Conservation (phyloP, 31 red algal genomes). For the Porphyra umbilicalis region DNA sequence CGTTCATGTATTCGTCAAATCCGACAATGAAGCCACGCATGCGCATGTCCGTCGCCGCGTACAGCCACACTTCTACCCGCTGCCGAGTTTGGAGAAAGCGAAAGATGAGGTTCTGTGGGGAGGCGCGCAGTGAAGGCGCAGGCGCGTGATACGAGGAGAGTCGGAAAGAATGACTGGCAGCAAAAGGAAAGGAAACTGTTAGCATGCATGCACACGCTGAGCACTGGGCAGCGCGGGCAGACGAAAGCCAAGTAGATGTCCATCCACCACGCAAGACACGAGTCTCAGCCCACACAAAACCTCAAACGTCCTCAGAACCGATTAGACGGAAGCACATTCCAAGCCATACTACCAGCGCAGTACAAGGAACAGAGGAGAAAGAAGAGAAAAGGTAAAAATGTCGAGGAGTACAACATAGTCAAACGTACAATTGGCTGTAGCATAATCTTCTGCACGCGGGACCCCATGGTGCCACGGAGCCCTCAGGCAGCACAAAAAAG, state of each 20-base stretch:
- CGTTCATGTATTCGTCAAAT: constrained; percentile 98
- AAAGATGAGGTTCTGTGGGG: constrained; percentile 55
- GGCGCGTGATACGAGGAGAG: background rate
- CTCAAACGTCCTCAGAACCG: background rate
- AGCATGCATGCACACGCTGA: background rate
- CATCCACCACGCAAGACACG: no score
- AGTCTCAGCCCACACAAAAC: no score
- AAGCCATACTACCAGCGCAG: background rate
- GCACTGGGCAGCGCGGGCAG: no score
- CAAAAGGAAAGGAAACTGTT: background rate
- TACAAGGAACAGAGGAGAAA: background rate
- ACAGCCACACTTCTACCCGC: constrained; percentile 93
- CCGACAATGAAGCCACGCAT: constrained; percentile 82
- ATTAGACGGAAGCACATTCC: background rate
- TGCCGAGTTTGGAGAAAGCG: constrained; percentile 67
- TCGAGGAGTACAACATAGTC: no score
- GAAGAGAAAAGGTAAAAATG: background rate
- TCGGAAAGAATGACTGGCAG: background rate
- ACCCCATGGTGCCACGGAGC: constrained; percentile 13
- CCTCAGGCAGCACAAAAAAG: background rate
- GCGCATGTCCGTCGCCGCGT: constrained; percentile 49
- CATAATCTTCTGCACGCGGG: constrained; percentile 34
- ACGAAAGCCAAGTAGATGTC: no score
- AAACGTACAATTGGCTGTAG: constrained; percentile 25
- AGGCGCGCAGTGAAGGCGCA: background rate